Conservation (phyloP, 208 protist genomes). For the Trypanosoma rangeli region DNA sequence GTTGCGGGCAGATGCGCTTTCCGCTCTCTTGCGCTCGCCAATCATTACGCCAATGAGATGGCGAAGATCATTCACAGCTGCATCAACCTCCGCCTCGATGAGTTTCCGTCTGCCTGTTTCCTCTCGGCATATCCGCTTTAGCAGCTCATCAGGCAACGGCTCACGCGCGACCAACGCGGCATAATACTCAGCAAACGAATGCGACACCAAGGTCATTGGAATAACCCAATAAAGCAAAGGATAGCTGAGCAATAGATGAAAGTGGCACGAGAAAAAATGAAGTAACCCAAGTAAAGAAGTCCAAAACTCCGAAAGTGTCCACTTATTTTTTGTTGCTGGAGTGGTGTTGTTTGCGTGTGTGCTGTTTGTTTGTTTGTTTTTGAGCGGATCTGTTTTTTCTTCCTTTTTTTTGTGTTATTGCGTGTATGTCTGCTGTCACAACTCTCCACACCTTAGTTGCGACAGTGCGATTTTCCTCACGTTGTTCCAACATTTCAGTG, state of each 20-base stretch:
- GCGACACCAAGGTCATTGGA: constrained; percentile 47
- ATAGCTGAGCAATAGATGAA: background rate
- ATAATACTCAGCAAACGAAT: constrained; percentile 69
- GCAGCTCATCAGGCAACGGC: constrained; percentile 40
- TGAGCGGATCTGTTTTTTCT: background rate
- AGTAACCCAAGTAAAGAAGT: background rate
- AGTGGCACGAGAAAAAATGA: background rate
- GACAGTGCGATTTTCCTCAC: background rate
- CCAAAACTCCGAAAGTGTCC: background rate
- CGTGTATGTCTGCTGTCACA: background rate
- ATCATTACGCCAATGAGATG: constrained; percentile 66
- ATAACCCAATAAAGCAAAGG: background rate
- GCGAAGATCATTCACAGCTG: constrained; percentile 50
- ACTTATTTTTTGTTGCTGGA: background rate
- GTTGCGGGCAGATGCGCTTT: background rate
- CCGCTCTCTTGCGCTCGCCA: constrained; percentile 49
- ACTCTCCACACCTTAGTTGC: background rate
- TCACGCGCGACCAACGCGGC: constrained; percentile 41
- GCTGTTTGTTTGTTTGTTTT: no score
- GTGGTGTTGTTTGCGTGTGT: background rate
- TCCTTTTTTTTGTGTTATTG: background rate
- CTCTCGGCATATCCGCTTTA: constrained; percentile 51
- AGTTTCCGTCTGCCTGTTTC: constrained; percentile 54
- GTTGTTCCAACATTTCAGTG: background rate
- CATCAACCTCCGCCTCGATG: constrained; percentile 42